Evolutionary conservation across 179 eudicot genomes (phyloP).

Genomic region (Heliamphora pulchella): DNA sequence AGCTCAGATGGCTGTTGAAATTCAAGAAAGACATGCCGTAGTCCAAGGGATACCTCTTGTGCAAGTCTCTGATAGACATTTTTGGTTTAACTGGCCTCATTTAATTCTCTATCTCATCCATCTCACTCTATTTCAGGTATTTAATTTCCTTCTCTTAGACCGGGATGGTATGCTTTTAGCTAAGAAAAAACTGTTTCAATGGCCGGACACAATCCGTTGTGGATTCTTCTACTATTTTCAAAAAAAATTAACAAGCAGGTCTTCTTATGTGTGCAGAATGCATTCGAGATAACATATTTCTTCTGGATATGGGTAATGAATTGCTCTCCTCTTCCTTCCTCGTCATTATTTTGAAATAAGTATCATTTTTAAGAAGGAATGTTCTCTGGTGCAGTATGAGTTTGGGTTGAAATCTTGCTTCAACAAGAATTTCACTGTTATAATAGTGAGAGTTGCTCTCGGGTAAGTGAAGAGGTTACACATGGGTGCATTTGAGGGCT

Average conservation of each 20-base stretch:
- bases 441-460: constrained; percentile 28
- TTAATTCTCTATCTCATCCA: constrained; percentile 63
- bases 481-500: background rate
- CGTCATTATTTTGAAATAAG: background rate
- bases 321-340: constrained; percentile 2
- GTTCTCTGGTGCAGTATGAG: constrained; percentile 48
- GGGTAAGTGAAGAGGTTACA: constrained; percentile 36
- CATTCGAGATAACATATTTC: constrained; percentile 77
- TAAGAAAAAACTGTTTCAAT: too few species aligned
- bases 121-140: constrained; percentile 68
- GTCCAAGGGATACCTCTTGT: constrained; percentile 84
- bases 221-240: background rate
- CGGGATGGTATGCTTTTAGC: background rate
- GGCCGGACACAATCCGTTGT: too few species aligned
- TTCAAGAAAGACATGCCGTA: constrained; percentile 77
- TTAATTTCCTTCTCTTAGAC: background rate
- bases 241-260: constrained; percentile 10
- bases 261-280: constrained; percentile 47
- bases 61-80: constrained; percentile 64
- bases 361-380: background rate
- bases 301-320: constrained; percentile 65
- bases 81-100: constrained; percentile 72
- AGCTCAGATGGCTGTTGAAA: constrained; percentile 78
- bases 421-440: constrained; percentile 28
- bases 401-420: constrained; percentile 51